Percentiles rank a stretch among this genome's conserved stretches.
Conservation (phyloP, 1,284 basidiomycete genomes). For the Pyrrhoderma noxium region DNA sequence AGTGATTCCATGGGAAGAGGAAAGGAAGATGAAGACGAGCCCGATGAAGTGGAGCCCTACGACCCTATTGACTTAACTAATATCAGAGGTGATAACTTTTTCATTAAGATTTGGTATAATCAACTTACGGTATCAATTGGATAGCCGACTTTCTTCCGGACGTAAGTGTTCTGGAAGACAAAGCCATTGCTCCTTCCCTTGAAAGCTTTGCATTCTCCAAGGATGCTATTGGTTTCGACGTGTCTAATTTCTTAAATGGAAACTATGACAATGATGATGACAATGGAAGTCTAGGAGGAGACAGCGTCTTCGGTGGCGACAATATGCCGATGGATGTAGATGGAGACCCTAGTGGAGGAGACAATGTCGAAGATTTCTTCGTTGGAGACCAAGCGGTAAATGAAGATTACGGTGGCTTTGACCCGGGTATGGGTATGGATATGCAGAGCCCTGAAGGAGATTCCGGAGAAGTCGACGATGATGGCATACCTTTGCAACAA, state of each 20-base stretch:
- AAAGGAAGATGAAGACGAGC: constrained; percentile 66
- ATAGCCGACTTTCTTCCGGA: constrained; percentile 64
- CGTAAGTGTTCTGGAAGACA: constrained; percentile 52
- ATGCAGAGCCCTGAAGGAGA: constrained; percentile 26
- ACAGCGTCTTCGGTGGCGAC: constrained; percentile 24
- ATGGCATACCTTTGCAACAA: constrained; percentile 32
- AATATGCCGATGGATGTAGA: constrained; percentile 38
- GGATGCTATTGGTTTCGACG: constrained; percentile 53
- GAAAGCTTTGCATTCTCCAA: constrained; percentile 73
- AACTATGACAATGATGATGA: constrained; percentile 39
- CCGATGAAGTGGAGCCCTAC: constrained; percentile 48
- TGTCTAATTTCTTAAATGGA: constrained; percentile 31
- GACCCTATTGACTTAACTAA: constrained; percentile 64
- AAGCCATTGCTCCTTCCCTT: constrained; percentile 75
- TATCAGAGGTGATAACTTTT: constrained; percentile 52
- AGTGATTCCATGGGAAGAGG: constrained; percentile 81
- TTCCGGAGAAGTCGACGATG: constrained; percentile 35
- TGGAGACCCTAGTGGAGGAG: constrained; percentile 29
- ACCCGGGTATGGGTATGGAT: constrained; percentile 29
- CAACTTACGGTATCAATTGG: constrained; percentile 14
- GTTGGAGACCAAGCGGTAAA: constrained; percentile 63
- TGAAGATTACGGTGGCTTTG: constrained; percentile 39
- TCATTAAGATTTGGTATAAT: constrained; percentile 9
- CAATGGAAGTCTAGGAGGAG: constrained; percentile 38
- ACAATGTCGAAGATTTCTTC: constrained; percentile 66